These are phyloP conservation scores for Stentor roeselii DNA, from an alignment of 73 alveolate species.

Conservation along the genomic window DNA sequence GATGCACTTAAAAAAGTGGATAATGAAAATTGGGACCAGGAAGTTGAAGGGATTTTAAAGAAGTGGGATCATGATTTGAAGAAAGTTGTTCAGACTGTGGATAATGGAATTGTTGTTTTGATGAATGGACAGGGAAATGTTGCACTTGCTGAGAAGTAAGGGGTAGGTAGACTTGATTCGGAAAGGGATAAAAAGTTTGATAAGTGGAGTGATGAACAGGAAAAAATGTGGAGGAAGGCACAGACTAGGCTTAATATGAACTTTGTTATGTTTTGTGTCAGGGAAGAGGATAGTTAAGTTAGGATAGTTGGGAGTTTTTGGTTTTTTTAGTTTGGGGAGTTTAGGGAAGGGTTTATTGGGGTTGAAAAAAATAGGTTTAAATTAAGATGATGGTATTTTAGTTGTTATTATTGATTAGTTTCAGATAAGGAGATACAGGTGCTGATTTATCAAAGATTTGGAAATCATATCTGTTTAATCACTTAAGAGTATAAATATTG, in stretches of 20 bases:
- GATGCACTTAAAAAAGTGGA: background rate
- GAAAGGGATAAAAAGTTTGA: background rate
- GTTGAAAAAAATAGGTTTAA: too few species aligned
- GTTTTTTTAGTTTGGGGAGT: too few species aligned
- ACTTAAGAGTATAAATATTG: too few species aligned
- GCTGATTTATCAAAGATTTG: too few species aligned
- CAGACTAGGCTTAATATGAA: background rate
- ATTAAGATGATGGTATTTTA: too few species aligned
- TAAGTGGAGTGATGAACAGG: slow-evolving; percentile 6
- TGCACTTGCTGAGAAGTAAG: background rate
- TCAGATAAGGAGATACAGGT: too few species aligned
- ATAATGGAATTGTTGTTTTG: background rate
- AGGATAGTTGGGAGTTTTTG: too few species aligned
- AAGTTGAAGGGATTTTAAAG: background rate
- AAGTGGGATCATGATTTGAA: background rate
- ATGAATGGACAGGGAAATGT: slow-evolving; percentile 1
- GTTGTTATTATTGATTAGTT: too few species aligned
- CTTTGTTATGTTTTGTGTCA: background rate
- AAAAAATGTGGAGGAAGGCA: background rate
- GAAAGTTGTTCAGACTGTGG: background rate
- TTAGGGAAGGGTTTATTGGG: too few species aligned
- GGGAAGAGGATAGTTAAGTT: too few species aligned
- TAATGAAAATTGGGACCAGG: background rate
- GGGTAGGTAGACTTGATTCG: background rate
- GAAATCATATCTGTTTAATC: too few species aligned